phyloP scores from a whole-genome alignment of 345 rosid genomes.

The Microthlaspi erraticum region DNA sequence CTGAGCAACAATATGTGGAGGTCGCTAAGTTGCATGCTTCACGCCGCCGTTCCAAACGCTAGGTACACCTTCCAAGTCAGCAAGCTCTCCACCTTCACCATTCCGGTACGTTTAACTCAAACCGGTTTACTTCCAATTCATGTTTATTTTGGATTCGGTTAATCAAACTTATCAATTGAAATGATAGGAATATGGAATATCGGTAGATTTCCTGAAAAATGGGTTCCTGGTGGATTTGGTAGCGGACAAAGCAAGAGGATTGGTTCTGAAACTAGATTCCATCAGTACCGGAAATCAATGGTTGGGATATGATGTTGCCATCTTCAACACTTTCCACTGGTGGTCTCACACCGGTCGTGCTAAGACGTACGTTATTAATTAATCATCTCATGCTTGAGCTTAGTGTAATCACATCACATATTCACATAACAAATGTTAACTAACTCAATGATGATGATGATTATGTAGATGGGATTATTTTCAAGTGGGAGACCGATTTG shows the following conservation, averaged over 20 bases:
- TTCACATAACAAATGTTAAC: neutral
- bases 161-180: neutral
- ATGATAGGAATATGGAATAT: conserved; percentile 52
- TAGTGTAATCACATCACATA: neutral
- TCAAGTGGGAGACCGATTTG: conserved; percentile 50
- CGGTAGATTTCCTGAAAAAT: conserved; percentile 53
- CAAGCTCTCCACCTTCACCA: conserved; percentile 40
- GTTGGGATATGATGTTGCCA: conserved; percentile 56
- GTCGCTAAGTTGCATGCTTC: conserved; percentile 75
- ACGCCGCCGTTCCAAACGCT: conserved; percentile 56
- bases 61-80: conserved; percentile 39
- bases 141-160: conserved; percentile 11
- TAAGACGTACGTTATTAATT: conserved; percentile 39
- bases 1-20: conserved; percentile 83
- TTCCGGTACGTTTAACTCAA: conserved; percentile 35
- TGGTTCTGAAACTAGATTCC: conserved; percentile 61
- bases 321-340: conserved; percentile 81
- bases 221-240: conserved; percentile 62
- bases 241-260: conserved; percentile 48
- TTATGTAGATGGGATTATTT: conserved; percentile 70
- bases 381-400: neutral
- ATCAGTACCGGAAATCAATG: conserved; percentile 53
- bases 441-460: conserved; percentile 13
- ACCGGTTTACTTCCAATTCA: neutral
- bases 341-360: conserved; percentile 58